Evolutionary conservation across 2,329 filamentous ascomycete genomes (phyloP).

Genomic region (Emmonsiellopsis sp.): DNA sequence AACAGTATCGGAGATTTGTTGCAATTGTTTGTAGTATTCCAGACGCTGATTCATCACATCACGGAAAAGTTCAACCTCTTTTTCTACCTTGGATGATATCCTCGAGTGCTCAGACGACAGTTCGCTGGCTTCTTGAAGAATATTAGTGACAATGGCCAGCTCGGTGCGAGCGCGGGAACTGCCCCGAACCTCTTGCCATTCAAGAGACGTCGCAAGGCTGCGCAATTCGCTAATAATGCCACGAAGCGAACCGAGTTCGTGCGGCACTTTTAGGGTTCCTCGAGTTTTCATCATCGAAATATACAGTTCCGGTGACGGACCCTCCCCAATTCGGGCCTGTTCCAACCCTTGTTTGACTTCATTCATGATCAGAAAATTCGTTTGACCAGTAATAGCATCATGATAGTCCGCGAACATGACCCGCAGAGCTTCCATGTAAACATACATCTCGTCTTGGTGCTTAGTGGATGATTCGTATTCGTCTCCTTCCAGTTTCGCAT

Average conservation of each 20-base stretch:
- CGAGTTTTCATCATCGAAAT: constrained; percentile 40
- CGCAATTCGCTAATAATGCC: constrained; percentile 63
- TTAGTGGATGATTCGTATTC: constrained; percentile 85
- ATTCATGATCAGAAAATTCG: constrained; percentile 64
- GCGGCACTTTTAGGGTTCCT: constrained; percentile 35
- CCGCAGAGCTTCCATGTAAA: constrained; percentile 71
- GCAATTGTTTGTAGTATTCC: constrained; percentile 84
- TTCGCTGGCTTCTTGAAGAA: constrained; percentile 52
- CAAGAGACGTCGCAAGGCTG: constrained; percentile 50
- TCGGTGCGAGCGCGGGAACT: constrained; percentile 54
- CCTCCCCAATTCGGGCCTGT: constrained; percentile 54
- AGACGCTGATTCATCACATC: constrained; percentile 74
- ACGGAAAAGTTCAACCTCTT: constrained; percentile 67
- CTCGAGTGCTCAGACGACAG: constrained; percentile 47
- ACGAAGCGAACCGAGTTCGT: constrained; percentile 56
- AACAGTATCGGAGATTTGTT: constrained; percentile 83
- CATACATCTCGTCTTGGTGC: constrained; percentile 79
- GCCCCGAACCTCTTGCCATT: constrained; percentile 47
- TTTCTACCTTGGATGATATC: constrained; percentile 41
- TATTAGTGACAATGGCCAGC: constrained; percentile 52
- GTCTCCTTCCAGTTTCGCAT: constrained; percentile 70
- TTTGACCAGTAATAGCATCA: constrained; percentile 64
- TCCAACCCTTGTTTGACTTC: constrained; percentile 57
- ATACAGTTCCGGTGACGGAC: constrained; percentile 62
- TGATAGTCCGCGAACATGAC: constrained; percentile 70